Evolutionary conservation across 2,329 filamentous ascomycete genomes (phyloP), one percentile per base, ranked within the genome.

Genomic region (Zasmidium angulare): DNA sequence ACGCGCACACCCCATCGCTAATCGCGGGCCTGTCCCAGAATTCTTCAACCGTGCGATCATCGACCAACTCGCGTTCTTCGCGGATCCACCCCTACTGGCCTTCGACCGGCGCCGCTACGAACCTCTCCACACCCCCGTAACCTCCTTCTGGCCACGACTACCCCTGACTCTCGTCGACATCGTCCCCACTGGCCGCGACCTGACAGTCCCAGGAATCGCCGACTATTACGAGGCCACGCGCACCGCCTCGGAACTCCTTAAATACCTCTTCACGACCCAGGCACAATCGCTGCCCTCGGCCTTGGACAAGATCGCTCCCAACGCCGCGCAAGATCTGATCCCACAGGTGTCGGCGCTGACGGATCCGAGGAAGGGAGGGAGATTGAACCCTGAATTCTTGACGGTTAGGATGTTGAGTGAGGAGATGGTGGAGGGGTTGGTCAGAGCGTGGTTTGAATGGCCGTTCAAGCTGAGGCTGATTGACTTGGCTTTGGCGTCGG

Each of bases 91-190:
- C 10, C 53, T 61, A 0, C 73, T 93, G 2, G 68, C 79, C 23
- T 93, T 87, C 85, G 91, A 96, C 72, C 81, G 83, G 1, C 86
- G 92, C 17, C 76, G 79, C 1, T 86, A 85, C 68, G 90, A 96
- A 68, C 89, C 91, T 0, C 78, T 96, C 17, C 73, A 78, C 22
- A 82, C 84, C 2, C 61, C 78, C 3, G 53, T 74, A 0, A 69
- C 81, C 0, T 92, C 96, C 64, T 88, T 91, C 68, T 90, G 81
- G 71, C 91, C 90, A 1, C 51, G 59, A 1, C 78, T 81, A 22
- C 74, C 79, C 9, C 78, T 85, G 56, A 75, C 78, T 11, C 82
- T 93, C 2, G 71, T 92, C 17, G 89, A 92, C 71, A 78, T 91
- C 59, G 83, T 87, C 64, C 89, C 90, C 2, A 81, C 82, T 3